Conservation (phyloP, 192 early-diverging fungal genomes). For the Gamsiella multidivaricata region DNA sequence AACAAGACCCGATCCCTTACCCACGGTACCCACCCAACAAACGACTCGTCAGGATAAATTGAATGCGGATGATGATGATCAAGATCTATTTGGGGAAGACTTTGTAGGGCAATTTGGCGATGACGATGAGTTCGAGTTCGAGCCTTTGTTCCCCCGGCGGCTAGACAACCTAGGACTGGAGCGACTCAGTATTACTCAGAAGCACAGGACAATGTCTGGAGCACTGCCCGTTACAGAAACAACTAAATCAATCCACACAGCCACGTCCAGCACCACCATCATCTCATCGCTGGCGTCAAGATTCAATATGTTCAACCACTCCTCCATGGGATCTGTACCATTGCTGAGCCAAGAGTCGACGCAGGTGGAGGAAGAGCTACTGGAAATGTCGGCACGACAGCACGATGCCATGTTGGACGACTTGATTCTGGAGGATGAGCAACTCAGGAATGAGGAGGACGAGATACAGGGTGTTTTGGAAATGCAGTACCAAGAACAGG, state of each 20-base stretch:
- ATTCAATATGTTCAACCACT: constrained; percentile 7
- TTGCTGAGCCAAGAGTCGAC: constrained; percentile 9
- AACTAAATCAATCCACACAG: constrained; percentile 26
- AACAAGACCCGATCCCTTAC: too few species aligned
- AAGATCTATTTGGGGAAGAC: constrained; percentile 34
- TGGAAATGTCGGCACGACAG: constrained; percentile 48
- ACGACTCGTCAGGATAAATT: background rate
- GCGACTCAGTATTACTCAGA: constrained; percentile 38
- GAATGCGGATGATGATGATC: background rate
- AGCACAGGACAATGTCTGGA: constrained; percentile 34
- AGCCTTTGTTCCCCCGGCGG: constrained; percentile 27
- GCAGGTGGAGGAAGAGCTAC: constrained; percentile 35
- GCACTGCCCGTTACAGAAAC: background rate
- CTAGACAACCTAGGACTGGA: constrained; percentile 42
- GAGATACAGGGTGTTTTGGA: constrained; percentile 18
- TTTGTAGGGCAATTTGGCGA: constrained; percentile 44
- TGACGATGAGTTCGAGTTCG: constrained; percentile 25
- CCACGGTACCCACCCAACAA: background rate
- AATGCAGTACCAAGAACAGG: constrained; percentile 24
- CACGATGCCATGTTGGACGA: constrained; percentile 41
- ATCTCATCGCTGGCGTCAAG: constrained; percentile 14
- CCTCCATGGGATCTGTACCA: background rate
- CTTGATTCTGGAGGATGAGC: constrained; percentile 33
- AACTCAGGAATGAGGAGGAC: constrained; percentile 20
- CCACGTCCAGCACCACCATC: constrained; percentile 38